Evolutionary conservation across 1,284 basidiomycete genomes (phyloP).

Genomic region (Moesziomyces sp.): DNA sequence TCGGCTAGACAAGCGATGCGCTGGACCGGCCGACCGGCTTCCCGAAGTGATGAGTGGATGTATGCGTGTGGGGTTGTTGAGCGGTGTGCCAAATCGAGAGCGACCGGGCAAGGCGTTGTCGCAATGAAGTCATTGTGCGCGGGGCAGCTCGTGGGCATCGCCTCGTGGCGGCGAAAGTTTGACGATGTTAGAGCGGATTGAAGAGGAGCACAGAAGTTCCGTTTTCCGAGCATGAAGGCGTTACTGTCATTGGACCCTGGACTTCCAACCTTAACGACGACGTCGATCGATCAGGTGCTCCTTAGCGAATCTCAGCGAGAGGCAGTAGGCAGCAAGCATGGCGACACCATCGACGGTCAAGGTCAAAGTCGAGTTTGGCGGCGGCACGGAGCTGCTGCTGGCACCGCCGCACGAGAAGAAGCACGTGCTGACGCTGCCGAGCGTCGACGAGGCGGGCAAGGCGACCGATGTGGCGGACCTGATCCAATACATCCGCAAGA

Average conservation of each 20-base stretch:
- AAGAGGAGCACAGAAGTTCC: too few species aligned
- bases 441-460: constrained; percentile 35
- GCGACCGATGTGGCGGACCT: constrained; percentile 78
- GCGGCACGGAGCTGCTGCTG: constrained; percentile 64
- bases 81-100: background rate
- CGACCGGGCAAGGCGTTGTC: background rate
- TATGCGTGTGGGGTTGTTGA: background rate
- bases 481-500: constrained; percentile 81
- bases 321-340: too few species aligned
- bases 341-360: constrained; percentile 29
- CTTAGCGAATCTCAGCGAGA: too few species aligned
- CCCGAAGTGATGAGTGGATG: background rate
- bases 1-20: constrained; percentile 6
- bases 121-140: constrained; percentile 2
- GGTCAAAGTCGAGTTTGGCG: constrained; percentile 54
- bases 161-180: background rate
- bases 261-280: too few species aligned
- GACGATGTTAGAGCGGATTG: too few species aligned
- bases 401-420: constrained; percentile 61
- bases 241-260: too few species aligned
- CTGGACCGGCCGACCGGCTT: background rate
- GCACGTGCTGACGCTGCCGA: constrained; percentile 53
- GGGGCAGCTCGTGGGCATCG: background rate
- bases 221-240: too few species aligned
- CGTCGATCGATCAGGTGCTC: too few species aligned